Evolutionary conservation across 192 early-diverging fungal species (phyloP), one percentile per base, ranked within the genome.

Genomic region (Umbelopsis vinacea): DNA sequence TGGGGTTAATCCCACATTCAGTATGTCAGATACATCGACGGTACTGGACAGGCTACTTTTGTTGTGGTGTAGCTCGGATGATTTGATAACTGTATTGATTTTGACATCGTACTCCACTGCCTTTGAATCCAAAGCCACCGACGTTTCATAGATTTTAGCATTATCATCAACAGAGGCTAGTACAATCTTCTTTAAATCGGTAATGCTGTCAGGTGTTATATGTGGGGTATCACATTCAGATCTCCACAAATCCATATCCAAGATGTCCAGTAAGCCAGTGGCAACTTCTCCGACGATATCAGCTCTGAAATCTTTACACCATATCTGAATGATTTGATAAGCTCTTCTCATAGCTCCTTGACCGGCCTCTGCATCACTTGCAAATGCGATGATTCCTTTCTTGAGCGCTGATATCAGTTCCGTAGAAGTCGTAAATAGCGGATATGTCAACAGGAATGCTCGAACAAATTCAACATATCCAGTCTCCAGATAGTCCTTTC

Each of bases 1-100:
- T 12, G 89, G 88, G 9, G 85, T 85, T 46, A 93, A 76, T 0
- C 91, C 91, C 0, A 86, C 89, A 23, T 85, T 81, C 26, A 86
- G 47, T 0, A 87, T 66, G 67, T 85, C 82, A 6, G 83, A 80
- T 12, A 87, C 69, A 63, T 87, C 84, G 21, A 87, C 69, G 9
- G 73, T 68, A 48, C 5, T 12, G 48, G 22, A 17, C 57, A 33
- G 15, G 22, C 6, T 5, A 52, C 38, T 9, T 40, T 52, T 19
- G 26, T 46, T 2, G 29, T 10, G 8, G 33, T 26, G 24, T 11
- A 17, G 35, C 60, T 43, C 19, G 17, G 52, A n/a, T 38, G 71
- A 17, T 15, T 67, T 66, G 29, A 48, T 63, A 15, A 63, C 57
- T 63, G 57, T 63, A 14, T 63, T 63, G 33, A 37, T 29, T 4